These are phyloP conservation scores for Hypomyces perniciosus DNA, from an alignment of 2,329 filamentous ascomycete genomes.

Conservation along the genomic window DNA sequence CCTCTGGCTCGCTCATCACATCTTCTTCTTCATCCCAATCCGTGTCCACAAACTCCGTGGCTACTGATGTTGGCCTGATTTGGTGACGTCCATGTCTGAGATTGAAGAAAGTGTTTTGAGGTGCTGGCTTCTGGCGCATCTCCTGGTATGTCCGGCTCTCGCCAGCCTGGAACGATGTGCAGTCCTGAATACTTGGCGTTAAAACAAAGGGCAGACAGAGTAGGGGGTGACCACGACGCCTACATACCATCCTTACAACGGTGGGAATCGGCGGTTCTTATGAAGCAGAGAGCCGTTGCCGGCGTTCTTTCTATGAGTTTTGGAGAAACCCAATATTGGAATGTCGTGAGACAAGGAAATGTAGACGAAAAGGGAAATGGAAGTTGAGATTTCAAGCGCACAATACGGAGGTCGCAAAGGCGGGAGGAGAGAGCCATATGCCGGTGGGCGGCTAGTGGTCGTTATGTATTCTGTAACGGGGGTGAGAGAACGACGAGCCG, in stretches of 20 bases:
- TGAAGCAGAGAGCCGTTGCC: conserved; percentile 32
- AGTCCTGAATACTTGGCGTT: conserved; percentile 25
- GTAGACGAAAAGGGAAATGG: conserved; percentile 23
- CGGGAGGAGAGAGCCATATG: conserved; percentile 29
- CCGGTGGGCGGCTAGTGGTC: conserved; percentile 38
- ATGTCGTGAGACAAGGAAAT: conserved; percentile 25
- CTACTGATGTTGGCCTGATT: conserved; percentile 59
- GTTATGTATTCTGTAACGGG: conserved; percentile 40
- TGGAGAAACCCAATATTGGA: conserved; percentile 13
- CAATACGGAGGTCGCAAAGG: conserved; percentile 36
- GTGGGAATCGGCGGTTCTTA: conserved; percentile 1
- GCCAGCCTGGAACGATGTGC: conserved; percentile 30
- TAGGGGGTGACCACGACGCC: neutral
- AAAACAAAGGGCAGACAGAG: neutral
- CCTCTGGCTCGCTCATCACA: conserved; percentile 53
- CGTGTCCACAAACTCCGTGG: conserved; percentile 73
- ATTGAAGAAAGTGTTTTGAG: conserved; percentile 57
- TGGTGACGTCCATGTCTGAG: conserved; percentile 42
- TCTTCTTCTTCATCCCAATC: conserved; percentile 63
- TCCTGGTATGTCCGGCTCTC: conserved; percentile 38
- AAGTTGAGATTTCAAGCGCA: conserved; percentile 28
- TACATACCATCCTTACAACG: conserved; percentile 29
- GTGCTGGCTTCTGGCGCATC: conserved; percentile 46
- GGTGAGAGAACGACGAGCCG: conserved; percentile 4
- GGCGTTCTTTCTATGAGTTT: conserved; percentile 26